A percentile compares a stretch with the other conserved stretches of the same genome.
Conservation (phyloP, 805 yeast genomes). For the Metschnikowia gelsemii region DNA sequence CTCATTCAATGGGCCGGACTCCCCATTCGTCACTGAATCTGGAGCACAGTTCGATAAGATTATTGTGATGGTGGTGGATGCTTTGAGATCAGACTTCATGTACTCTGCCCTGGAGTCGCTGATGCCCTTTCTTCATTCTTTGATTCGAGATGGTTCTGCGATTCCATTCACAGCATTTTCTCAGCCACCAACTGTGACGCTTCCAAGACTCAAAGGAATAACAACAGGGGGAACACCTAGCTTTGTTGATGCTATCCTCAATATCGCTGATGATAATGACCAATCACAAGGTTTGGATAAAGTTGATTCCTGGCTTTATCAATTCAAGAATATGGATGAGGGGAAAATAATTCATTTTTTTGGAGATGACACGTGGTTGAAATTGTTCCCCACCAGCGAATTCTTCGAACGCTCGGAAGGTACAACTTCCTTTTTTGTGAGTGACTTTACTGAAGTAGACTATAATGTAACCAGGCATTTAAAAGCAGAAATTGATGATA, state of each 20-base stretch:
- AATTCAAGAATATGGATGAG: slow-evolving; percentile 43
- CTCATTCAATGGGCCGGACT: slow-evolving; percentile 27
- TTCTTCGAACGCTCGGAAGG: slow-evolving; percentile 73
- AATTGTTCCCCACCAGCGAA: slow-evolving; percentile 63
- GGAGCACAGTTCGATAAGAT: slow-evolving; percentile 60
- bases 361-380: slow-evolving; percentile 98
- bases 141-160: slow-evolving; percentile 67
- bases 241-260: slow-evolving; percentile 89
- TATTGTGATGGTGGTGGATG: slow-evolving; percentile 87
- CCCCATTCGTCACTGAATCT: slow-evolving; percentile 17
- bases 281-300: slow-evolving; percentile 61
- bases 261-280: slow-evolving; percentile 87
- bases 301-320: slow-evolving; percentile 87
- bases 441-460: slow-evolving; percentile 94
- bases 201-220: slow-evolving; percentile 89
- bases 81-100: slow-evolving; percentile 85
- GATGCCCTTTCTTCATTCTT: slow-evolving; percentile 64
- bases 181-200: slow-evolving; percentile 94
- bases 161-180: slow-evolving; percentile 89
- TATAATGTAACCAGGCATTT: slow-evolving; percentile 88
- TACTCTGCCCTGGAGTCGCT: slow-evolving; percentile 57
- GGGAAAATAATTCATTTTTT: slow-evolving; percentile 65
- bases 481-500: slow-evolving; percentile 49
- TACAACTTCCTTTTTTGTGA: slow-evolving; percentile 89
- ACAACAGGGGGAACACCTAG: slow-evolving; percentile 95